Base-by-base conservation (phyloP, 192 early-diverging fungal genomes). In the Rhizoclosmatium globosum region DNA sequence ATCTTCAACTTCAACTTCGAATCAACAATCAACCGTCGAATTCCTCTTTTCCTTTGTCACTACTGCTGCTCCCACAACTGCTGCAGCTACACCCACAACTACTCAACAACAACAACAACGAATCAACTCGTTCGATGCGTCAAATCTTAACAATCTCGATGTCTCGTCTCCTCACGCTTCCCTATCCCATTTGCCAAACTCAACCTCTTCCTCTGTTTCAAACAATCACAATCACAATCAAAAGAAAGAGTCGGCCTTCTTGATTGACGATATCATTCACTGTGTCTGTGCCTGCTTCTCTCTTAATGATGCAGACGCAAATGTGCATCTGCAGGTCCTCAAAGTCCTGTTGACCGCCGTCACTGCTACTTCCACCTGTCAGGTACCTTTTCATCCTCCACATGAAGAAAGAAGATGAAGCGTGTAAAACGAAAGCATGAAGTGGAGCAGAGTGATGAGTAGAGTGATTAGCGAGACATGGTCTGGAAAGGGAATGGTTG, bases 251-350 rank as follows among this genome's bases (percentile, higher is more conserved):
- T 31, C 31, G 0, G 47, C 81, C 81, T 38, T 7, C 23, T 74
- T 90, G 43, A 89, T 91, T n/a, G 90, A 91, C 79, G 90, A 91
- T 43, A 91, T 91, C 39, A 82, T 91, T 41, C 85, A 84, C 77
- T 79, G 77, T 41, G 81, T 85, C 64, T 82, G 85, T 77, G 81
- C 85, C 44, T 71, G 78, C 47, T 89, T 87, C 81, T 66, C 79
- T 11, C 19, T 11, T 23, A 7, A 39, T 19, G n/a, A 69, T 4
- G 65, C 74, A n/a, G 90, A 91, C 39, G 83, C 87, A 13, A 15
- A 81, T 4, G 80, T 91, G 1, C 90, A 91, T 19, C 81, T 91
- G 68, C 87, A 89, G 61, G 85, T 91, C 41, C 65, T 91, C 23
- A 91, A 91, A 64, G 83, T 89, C 47, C 74, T 90, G 46, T 64